Percentiles rank a stretch among this genome's conserved stretches.
Evolutionary conservation across 2,329 filamentous ascomycete species (phyloP).

Genomic region (Metarhizium sp.): DNA sequence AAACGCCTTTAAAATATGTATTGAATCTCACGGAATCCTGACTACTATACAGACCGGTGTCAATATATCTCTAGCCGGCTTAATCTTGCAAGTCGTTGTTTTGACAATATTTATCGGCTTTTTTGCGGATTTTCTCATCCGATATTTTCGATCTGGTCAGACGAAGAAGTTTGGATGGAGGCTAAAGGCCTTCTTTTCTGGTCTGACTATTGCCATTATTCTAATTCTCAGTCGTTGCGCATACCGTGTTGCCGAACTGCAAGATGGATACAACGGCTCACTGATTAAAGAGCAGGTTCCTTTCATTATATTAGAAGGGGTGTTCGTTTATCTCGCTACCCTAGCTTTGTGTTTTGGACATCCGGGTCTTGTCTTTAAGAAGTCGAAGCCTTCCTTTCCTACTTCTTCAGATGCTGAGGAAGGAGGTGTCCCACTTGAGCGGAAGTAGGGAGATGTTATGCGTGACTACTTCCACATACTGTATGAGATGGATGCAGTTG

Average conservation of each 20-base stretch:
- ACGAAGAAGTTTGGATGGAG: constrained; percentile 17
- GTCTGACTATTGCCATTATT: constrained; percentile 42
- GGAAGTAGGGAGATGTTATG: too few species aligned
- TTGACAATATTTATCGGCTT: constrained; percentile 40
- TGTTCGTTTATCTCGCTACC: background rate
- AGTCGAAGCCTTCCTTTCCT: too few species aligned
- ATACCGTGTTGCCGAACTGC: constrained; percentile 57
- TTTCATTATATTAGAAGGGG: constrained; percentile 42
- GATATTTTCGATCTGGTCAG: constrained; percentile 24
- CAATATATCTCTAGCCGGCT: constrained; percentile 37
- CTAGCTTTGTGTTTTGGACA: background rate
- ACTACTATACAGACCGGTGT: constrained; percentile 15
- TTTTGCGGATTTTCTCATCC: constrained; percentile 40
- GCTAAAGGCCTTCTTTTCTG: constrained; percentile 37
- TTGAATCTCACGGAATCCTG: background rate
- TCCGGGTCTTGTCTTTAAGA: background rate
- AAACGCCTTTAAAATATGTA: background rate
- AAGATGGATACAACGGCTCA: constrained; percentile 48
- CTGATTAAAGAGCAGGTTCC: constrained; percentile 42
- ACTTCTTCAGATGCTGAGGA: too few species aligned
- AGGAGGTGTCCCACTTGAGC: too few species aligned
- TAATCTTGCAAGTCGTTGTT: constrained; percentile 48
- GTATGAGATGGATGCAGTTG: too few species aligned
- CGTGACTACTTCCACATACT: too few species aligned
- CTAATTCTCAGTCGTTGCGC: constrained; percentile 53